Conservation (phyloP, 2,329 filamentous ascomycete genomes). For the Colletotrichum nymphaeae region DNA sequence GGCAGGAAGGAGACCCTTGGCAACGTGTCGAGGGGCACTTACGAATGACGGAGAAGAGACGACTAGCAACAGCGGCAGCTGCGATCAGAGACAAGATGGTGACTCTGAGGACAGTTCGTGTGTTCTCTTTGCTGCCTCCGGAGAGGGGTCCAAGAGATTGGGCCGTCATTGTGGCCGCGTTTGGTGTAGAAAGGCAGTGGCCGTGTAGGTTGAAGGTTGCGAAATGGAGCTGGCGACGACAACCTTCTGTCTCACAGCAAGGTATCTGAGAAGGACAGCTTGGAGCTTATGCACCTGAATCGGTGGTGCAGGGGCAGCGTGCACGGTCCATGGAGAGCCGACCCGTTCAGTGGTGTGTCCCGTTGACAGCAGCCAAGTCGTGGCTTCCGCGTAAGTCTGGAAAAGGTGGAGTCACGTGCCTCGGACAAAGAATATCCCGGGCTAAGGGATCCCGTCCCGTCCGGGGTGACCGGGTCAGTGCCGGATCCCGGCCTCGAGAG, state of each 20-base stretch:
- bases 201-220: slow-evolving; percentile 34
- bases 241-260: slow-evolving; percentile 28
- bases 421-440: slow-evolving; percentile 31
- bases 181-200: slow-evolving; percentile 38
- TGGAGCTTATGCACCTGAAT: slow-evolving; percentile 51
- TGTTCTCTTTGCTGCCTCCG: slow-evolving; percentile 83
- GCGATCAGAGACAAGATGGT: slow-evolving; percentile 93
- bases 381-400: slow-evolving; percentile 9
- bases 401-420: slow-evolving; percentile 12
- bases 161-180: slow-evolving; percentile 57
- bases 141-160: slow-evolving; percentile 68
- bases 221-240: slow-evolving; percentile 32
- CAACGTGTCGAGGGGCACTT: slow-evolving; percentile 54
- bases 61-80: slow-evolving; percentile 89
- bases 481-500: slow-evolving; percentile 1
- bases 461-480: background rate
- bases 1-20: background rate
- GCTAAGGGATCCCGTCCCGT: background rate
- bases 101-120: slow-evolving; percentile 86
- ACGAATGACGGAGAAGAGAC: slow-evolving; percentile 98
- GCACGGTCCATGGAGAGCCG: slow-evolving; percentile 31
- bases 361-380: slow-evolving; percentile 10
- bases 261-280: slow-evolving; percentile 53
- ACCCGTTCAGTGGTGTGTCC: slow-evolving; percentile 12
- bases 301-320: slow-evolving; percentile 28